Conservation (phyloP, 768 basidiomycete species). For the Boletellus sp. region DNA sequence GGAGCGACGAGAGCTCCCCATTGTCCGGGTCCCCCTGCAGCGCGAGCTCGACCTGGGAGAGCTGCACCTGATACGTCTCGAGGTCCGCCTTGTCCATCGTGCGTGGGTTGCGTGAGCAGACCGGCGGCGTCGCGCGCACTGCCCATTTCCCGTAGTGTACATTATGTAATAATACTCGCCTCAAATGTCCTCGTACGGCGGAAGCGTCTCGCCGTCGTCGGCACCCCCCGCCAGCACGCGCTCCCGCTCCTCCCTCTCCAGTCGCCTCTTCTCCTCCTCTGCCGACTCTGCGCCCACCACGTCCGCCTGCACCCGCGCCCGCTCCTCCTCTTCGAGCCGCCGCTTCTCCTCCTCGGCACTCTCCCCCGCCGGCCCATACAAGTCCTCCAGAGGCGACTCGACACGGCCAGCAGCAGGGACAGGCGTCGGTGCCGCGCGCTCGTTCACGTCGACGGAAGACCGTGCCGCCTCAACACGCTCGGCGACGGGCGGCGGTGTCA, state of each 20-base stretch:
- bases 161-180: constrained; percentile 5
- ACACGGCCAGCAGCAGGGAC: constrained; percentile 46
- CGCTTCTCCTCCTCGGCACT: constrained; percentile 66
- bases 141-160: no score
- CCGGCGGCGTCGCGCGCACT: no score
- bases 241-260: constrained; percentile 68
- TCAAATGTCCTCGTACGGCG: constrained; percentile 43
- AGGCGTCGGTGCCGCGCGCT: no score
- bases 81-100: constrained; percentile 63
- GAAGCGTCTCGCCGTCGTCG: constrained; percentile 36
- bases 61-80: constrained; percentile 86
- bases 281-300: constrained; percentile 40
- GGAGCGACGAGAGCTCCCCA: constrained; percentile 65
- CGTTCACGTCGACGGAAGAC: no score
- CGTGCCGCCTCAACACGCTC: no score
- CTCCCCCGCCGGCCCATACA: constrained; percentile 34
- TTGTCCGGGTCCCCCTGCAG: constrained; percentile 74
- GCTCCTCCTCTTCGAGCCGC: constrained; percentile 50
- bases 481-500: constrained; percentile 51
- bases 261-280: constrained; percentile 60
- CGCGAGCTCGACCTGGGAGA: constrained; percentile 82
- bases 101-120: background rate
- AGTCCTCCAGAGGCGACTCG: constrained; percentile 26
- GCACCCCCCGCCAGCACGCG: constrained; percentile 35
- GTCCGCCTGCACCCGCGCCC: constrained; percentile 42